Evolutionary conservation across 2,329 filamentous ascomycete genomes (phyloP).

Genomic region (Seiridium cupressi): DNA sequence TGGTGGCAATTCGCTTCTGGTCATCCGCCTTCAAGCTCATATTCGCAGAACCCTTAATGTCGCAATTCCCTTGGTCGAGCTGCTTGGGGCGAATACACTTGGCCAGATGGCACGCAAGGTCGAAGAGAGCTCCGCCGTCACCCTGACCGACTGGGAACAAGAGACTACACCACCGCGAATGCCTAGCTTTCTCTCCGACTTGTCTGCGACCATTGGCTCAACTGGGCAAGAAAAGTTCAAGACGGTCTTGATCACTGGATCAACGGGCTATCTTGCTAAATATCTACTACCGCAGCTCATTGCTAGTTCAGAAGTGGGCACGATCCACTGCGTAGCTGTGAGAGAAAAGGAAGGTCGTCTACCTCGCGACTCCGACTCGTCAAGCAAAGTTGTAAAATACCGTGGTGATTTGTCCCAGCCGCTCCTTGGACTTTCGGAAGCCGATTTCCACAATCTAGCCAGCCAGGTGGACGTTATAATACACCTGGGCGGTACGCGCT

Average conservation of each 20-base stretch:
- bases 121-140: background rate
- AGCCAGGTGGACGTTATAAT: conserved; percentile 44
- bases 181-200: too few relatives aligned
- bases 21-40: conserved; percentile 33
- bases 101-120: conserved; percentile 31
- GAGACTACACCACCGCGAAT: conserved; percentile 30
- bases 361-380: background rate
- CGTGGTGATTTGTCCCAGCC: conserved; percentile 33
- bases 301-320: conserved; percentile 23
- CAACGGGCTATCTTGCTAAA: conserved; percentile 37
- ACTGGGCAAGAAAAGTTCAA: too few relatives aligned
- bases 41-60: conserved; percentile 32
- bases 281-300: conserved; percentile 35
- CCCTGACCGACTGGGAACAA: conserved; percentile 34
- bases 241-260: conserved; percentile 34
- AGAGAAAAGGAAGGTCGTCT: background rate
- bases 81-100: conserved; percentile 37
- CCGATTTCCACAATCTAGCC: conserved; percentile 26
- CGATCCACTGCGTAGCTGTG: conserved; percentile 44
- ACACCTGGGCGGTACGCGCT: conserved; percentile 40
- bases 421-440: conserved; percentile 35
- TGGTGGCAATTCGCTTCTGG: conserved; percentile 39
- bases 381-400: conserved; percentile 30
- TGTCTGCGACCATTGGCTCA: background rate
- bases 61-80: conserved; percentile 28